Evolutionary conservation across 169 alveolate genomes (phyloP), one percentile per base, ranked within the genome.

Genomic region (Ichthyophthirius multifiliis): DNA sequence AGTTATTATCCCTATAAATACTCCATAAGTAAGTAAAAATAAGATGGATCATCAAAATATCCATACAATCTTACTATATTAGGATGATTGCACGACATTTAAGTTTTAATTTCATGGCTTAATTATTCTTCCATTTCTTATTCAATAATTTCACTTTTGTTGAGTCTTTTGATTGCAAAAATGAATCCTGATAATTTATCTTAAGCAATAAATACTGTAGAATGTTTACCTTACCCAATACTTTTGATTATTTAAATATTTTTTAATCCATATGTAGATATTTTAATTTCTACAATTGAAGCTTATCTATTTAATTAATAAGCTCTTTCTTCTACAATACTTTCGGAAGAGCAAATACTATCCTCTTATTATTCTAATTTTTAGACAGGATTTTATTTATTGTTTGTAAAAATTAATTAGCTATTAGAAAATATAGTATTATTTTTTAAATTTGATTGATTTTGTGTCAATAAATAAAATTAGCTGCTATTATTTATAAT

Each of bases 1-100:
- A n/a, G n/a, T n/a, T n/a, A n/a, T n/a, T n/a, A n/a, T 16, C 71
- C 84, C 7, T 65, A 46, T 13, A 71, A 76, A 43, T 77, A 77
- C 32, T 77, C 84, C 71, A 77, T 41, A 27, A 77, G 43, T 4
- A 77, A 47, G 18, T 62, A 73, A 15, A 77, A 37, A 13, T 77
- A 62, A 20, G 74, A 41, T 30, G 43, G 43, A n/a, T 77, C 84
- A 30, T 77, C 31, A 43, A 62, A 77, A 39, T 62, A 64, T 4
- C 84, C 84, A 77, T 77, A 55, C 7, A 55, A 20, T 27, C 71
- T 34, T 3, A 55, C 31, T 10, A 55, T 55, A 7, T 55, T 55
- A 27, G 71, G 71, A 27, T 55, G 71, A 10, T 55, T 55, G 5
- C 23, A 39, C 23, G 41, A 55, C 71, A 55, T 55, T 27, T 55